Evolutionary conservation across 768 basidiomycete species (phyloP), one percentile per base, ranked within the genome.

Genomic region (Mycena leptocephala): DNA sequence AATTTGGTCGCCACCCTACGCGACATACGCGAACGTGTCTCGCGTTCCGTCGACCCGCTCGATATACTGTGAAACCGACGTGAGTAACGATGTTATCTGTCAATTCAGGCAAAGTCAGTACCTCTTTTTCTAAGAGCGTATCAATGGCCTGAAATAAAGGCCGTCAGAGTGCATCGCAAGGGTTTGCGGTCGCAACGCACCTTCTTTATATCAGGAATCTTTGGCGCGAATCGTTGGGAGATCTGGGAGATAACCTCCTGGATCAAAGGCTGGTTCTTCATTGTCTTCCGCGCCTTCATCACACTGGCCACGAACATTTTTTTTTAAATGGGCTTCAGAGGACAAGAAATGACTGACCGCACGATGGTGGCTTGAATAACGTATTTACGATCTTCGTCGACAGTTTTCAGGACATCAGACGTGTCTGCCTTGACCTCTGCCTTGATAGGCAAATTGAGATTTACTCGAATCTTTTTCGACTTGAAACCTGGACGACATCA

Each of bases 151-250:
- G 74, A 16, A 16, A n/a, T n/a, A n/a, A n/a, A n/a, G 43, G 61
- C 76, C 81, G 72, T 48, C 6, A 62, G n/a, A n/a, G 79, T 79
- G 58, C 5, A 24, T 22, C 56, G 20, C n/a, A 70, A 67, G 71
- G 28, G 41, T 32, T 28, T n/a, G 46, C 14, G 62, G 61, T 3
- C 51, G 43, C n/a, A n/a, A 79, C 84, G 13, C 22, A 95, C 96
- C 93, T 98, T 97, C 86, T 99, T 99, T 87, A 99, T 97, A 82
- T 98, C 97, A 3, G 96, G 93, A 66, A 99, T 95, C 88, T 96
- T 97, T 28, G 98, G 97, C 10, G 95, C 91, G 85, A 97, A 97
- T 65, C 96, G 91, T 79, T 94, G 91, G 10, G 95, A 93, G 79
- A 97, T 95, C 84, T 97, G 95, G 14, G 95, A 93, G 78, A 96